Conservation (phyloP, 805 yeast genomes). For the Metschnikowia borealis region DNA sequence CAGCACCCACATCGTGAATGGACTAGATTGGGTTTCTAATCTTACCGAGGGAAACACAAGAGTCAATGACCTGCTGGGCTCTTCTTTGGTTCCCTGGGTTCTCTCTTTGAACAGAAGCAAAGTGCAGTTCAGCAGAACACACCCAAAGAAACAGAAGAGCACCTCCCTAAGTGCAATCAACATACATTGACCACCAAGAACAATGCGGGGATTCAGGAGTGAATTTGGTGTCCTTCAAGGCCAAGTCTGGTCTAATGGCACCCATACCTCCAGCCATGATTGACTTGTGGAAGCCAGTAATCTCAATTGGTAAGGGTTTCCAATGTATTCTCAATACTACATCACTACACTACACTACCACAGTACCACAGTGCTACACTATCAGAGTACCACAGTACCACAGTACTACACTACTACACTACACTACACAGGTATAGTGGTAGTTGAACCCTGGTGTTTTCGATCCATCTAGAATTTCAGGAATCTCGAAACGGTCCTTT, state of each 20-base stretch:
- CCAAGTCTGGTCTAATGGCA: constrained; percentile 87
- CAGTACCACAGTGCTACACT: too few relatives aligned
- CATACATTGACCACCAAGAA: constrained; percentile 97
- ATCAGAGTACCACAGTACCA: too few relatives aligned
- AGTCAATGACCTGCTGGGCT: constrained; percentile 95
- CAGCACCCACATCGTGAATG: constrained; percentile 99
- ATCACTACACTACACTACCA: too few relatives aligned
- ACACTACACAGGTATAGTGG: too few relatives aligned
- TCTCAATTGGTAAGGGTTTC: constrained; percentile 34
- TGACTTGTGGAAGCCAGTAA: constrained; percentile 97
- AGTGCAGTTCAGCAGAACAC: constrained; percentile 92
- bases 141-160: constrained; percentile 95
- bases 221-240: constrained; percentile 80
- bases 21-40: constrained; percentile 76
- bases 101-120: constrained; percentile 98
- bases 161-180: constrained; percentile 99
- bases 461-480: too few relatives aligned
- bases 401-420: too few relatives aligned
- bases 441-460: too few relatives aligned
- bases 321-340: too few relatives aligned
- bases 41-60: constrained; percentile 82
- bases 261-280: constrained; percentile 99
- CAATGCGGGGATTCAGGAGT: constrained; percentile 91
- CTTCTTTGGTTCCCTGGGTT: constrained; percentile 99
- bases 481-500: too few relatives aligned